Base-by-base conservation (phyloP, 2,329 filamentous ascomycete genomes). In the Penicillium thymicola region DNA sequence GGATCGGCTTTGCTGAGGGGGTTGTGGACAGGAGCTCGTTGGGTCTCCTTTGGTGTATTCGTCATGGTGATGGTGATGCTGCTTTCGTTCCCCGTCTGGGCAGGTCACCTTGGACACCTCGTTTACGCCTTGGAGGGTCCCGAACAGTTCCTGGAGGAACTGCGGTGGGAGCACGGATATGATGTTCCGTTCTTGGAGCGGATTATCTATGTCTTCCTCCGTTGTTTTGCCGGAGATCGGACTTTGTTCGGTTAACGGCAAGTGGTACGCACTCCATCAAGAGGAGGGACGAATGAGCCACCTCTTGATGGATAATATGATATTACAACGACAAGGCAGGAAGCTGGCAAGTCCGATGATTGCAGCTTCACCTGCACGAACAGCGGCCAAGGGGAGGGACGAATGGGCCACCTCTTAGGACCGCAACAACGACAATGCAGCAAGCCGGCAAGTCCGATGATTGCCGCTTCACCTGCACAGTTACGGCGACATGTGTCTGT, bases 211-310 rank as follows among this genome's bases (percentile, higher is more conserved):
- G 13, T 50, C 16, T 21, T 54, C 21, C 16, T 54, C 5, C 52
- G 52, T 37, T 30, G 36, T 18, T 40, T 50, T 25, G 52, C 45
- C n/a, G 45, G 52, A n/a, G 52, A 54, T n/a, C 52, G 52, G 30
- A 28, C 38, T 9, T 21, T 25, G 28, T 41, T 34, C 23, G 52
- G 52, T 54, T 54, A n/a, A 50, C 2, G 8, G 44, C 28, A 54
- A 25, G 37, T 28, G 38, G 21, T 41, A 8, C 25, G 14, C 42
- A 41, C 18, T 11, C 11, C 27, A 40, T 41, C 44, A n/a, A 42
- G 34, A 16, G 51, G 51, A 54, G 51, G 44, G 51, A 49, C 51
- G 51, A 49, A 42, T 54, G 51, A 7, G 51, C 43, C 51, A 21
- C 51, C 42, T 23, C 49, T 44, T 28, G 49, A 34, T 51, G 27